Base-by-base conservation (phyloP, 148 eudicot genomes). In the Rhododendron ovatum region DNA sequence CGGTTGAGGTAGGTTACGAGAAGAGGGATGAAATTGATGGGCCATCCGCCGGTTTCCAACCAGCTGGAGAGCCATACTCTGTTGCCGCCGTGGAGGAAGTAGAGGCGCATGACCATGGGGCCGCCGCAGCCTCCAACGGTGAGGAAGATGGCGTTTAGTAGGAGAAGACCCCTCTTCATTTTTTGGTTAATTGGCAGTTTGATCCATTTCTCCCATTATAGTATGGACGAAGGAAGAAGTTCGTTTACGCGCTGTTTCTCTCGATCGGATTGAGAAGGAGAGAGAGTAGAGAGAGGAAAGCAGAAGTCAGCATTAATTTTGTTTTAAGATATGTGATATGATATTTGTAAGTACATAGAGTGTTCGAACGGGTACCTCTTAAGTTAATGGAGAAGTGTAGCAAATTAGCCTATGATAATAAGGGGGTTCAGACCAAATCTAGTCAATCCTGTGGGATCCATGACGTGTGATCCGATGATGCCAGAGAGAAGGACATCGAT, bases 11-110 rank as follows among this genome's bases (percentile, higher is more conserved):
- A 92, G 57, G 91, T 43, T 22, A 89, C 15, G 15, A 88, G 14
- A 6, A 92, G 85, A 20, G 87, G 92, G 10, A 92, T 1, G 12
- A 94, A 57, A 84, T 86, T 93, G 57, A 94, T 20, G 1, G 96
- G 96, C 90, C 92, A 94, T 0, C 94, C 96, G 20, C 86, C 93
- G n/a, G 93, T 92, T 80, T 94, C 90, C 5, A 92, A 78, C 88
- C 89, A 90, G n/a, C 93, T 78, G 2, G 92, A 88, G 7, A 94
- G 87, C 96, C 96, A 94, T 6, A 89, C 83, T 20, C 93, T 88
- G 26, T 89, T 84, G 30, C 96, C 96, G 30, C 96, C 96, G 82
- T 91, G 91, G 71, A 91, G 11, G 84, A 88, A 92, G 83, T 94
- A 94, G 65, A 94, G 91, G 55, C 96, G 88, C 91, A 90, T 78